Evolutionary conservation across 805 yeast species (phyloP).

Genomic region (Kodamaea fukazawae): DNA sequence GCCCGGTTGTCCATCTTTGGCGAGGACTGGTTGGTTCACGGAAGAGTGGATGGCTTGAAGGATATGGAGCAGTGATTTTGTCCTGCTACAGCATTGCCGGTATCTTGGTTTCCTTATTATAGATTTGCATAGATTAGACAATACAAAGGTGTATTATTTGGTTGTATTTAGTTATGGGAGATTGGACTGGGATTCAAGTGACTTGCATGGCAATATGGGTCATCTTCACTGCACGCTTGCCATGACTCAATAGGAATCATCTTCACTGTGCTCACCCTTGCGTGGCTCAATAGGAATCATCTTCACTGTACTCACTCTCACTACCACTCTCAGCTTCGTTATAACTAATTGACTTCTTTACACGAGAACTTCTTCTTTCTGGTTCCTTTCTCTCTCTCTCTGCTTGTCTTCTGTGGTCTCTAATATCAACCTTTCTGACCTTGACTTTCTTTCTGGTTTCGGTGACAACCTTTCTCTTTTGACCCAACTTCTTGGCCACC

Average conservation of each 20-base stretch:
- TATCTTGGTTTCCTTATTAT: neutral
- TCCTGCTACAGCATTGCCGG: neutral
- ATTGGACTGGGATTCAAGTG: no score
- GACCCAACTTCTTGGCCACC: conserved; percentile 23
- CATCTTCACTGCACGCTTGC: no score
- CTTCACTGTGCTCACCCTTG: conserved; percentile 3
- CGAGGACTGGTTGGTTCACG: conserved; percentile 66
- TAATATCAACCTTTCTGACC: conserved; percentile 10
- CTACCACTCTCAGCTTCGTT: conserved; percentile 14
- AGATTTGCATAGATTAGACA: neutral
- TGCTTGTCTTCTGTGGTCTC: conserved; percentile 8
- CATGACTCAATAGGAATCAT: no score
- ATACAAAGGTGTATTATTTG: neutral
- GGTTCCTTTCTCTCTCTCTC: conserved; percentile 27
- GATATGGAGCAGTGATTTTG: conserved; percentile 35
- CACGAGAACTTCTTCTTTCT: conserved; percentile 44
- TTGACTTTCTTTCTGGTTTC: conserved; percentile 10
- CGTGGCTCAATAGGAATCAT: no score
- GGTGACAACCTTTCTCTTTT: conserved; percentile 13
- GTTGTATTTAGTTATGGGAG: no score
- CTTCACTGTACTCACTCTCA: conserved; percentile 4
- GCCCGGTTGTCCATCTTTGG: conserved; percentile 72
- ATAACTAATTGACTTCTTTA: conserved; percentile 34
- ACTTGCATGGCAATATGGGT: no score
- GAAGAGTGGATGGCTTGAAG: conserved; percentile 45